phyloP scores from a whole-genome alignment of 305 asterid genomes.

The Fraxinus latifolia region DNA sequence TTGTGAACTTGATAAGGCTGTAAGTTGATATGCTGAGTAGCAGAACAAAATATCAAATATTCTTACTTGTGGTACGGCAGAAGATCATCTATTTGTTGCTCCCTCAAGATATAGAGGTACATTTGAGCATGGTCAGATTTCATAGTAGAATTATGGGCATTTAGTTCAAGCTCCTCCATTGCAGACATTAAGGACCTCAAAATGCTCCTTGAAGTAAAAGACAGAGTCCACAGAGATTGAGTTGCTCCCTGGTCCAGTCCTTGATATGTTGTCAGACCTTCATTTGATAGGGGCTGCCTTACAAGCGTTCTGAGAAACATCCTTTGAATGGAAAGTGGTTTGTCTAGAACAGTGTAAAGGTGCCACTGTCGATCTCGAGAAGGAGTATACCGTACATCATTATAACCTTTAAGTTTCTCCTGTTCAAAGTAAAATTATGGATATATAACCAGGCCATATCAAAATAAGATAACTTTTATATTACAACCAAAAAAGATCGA shows the following conservation, averaged over 20 bases:
- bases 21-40: slow-evolving; percentile 6
- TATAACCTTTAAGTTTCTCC: slow-evolving; percentile 88
- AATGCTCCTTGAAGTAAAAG: slow-evolving; percentile 94
- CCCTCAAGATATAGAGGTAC: slow-evolving; percentile 78
- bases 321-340: slow-evolving; percentile 64
- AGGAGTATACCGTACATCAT: slow-evolving; percentile 74
- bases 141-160: slow-evolving; percentile 75
- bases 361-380: slow-evolving; percentile 99
- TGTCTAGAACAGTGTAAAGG: slow-evolving; percentile 80
- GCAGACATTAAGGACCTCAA: slow-evolving; percentile 83
- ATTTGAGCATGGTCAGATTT: slow-evolving; percentile 93
- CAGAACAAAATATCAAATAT: slow-evolving; percentile 10
- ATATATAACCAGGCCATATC: slow-evolving; percentile 15
- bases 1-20: slow-evolving; percentile 21
- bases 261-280: slow-evolving; percentile 59
- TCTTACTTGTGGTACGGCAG: slow-evolving; percentile 75
- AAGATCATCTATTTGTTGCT: slow-evolving; percentile 86
- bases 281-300: slow-evolving; percentile 82
- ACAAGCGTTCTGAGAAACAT: slow-evolving; percentile 91
- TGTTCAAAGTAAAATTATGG: slow-evolving; percentile 33
- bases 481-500: slow-evolving; percentile 11
- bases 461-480: background rate
- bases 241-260: slow-evolving; percentile 48
- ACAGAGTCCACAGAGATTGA: slow-evolving; percentile 54
- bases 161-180: slow-evolving; percentile 96